These are phyloP conservation scores for Theobroma cacao DNA, from an alignment of 345 rosid genomes.

Conservation along the genomic window DNA sequence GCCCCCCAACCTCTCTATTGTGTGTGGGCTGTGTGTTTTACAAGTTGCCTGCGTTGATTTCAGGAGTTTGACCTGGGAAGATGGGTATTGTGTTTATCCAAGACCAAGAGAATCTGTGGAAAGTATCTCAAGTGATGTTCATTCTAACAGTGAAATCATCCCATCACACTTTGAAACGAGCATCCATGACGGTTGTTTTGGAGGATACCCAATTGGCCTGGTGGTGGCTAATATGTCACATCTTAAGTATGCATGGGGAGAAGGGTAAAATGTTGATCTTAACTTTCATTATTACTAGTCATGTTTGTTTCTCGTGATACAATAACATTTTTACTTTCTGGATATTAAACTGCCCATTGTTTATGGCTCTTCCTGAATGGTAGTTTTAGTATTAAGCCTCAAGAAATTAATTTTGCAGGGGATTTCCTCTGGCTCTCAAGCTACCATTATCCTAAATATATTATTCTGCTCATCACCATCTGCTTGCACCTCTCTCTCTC, in stretches of 20 bases:
- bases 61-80: slow-evolving; percentile 67
- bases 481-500: background rate
- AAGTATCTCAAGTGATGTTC: slow-evolving; percentile 13
- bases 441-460: background rate
- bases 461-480: background rate
- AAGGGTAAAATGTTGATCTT: slow-evolving; percentile 45
- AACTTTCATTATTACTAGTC: background rate
- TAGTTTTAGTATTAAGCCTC: background rate
- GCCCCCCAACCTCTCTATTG: background rate
- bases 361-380: background rate
- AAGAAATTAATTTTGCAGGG: background rate
- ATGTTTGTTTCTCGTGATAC: background rate
- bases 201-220: slow-evolving; percentile 28
- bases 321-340: background rate
- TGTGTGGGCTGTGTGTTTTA: background rate
- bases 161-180: slow-evolving; percentile 21
- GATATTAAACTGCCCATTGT: background rate
- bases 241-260: slow-evolving; percentile 44
- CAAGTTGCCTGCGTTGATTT: background rate
- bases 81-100: slow-evolving; percentile 42
- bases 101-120: slow-evolving; percentile 28
- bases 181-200: slow-evolving; percentile 17
- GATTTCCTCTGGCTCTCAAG: background rate
- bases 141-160: slow-evolving; percentile 17
- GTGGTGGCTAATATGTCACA: slow-evolving; percentile 37